A percentile compares a stretch with the other conserved stretches of the same genome.
phyloP scores from a whole-genome alignment of 2,329 filamentous ascomycete genomes.

The Teratosphaeria pseudoeucalypti region DNA sequence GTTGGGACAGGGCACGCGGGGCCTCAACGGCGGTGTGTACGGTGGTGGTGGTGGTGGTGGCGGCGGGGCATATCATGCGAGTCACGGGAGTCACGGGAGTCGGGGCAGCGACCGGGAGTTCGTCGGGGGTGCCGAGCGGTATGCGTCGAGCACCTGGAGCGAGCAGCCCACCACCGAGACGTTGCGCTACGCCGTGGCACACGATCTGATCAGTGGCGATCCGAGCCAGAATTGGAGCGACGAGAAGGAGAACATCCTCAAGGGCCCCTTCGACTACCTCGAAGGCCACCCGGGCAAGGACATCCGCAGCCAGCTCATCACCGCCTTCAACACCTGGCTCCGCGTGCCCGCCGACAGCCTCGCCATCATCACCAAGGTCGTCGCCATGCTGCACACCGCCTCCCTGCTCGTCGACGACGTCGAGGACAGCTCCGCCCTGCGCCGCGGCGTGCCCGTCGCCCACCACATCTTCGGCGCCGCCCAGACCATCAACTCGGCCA shows the following conservation, averaged over 20 bases:
- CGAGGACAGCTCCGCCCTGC: conserved; percentile 67
- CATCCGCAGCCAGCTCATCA: conserved; percentile 68
- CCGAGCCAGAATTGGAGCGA: conserved; percentile 48
- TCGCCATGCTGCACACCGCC: conserved; percentile 78
- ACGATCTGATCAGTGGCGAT: conserved; percentile 9
- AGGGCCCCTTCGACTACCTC: conserved; percentile 73
- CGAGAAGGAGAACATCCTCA: conserved; percentile 67
- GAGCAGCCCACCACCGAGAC: conserved; percentile 3
- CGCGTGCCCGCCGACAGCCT: conserved; percentile 61
- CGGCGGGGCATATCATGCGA: conserved; percentile 16
- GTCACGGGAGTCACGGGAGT: background rate
- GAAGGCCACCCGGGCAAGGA: conserved; percentile 73
- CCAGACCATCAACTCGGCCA: conserved; percentile 83
- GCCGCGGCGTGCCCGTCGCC: conserved; percentile 70
- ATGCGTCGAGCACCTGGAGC: background rate
- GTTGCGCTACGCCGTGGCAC: conserved; percentile 8
- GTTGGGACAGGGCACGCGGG: conserved; percentile 15
- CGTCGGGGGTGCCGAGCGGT: background rate
- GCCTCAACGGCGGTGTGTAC: conserved; percentile 11
- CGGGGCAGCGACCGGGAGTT: background rate
- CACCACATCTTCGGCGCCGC: conserved; percentile 76
- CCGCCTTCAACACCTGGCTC: conserved; percentile 71
- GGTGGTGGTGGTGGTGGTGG: conserved; percentile 14
- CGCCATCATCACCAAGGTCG: conserved; percentile 64
- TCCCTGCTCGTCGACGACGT: conserved; percentile 81